phyloP scores from a whole-genome alignment of 805 yeast genomes.

The Isabelozyma pseudorhagii region DNA sequence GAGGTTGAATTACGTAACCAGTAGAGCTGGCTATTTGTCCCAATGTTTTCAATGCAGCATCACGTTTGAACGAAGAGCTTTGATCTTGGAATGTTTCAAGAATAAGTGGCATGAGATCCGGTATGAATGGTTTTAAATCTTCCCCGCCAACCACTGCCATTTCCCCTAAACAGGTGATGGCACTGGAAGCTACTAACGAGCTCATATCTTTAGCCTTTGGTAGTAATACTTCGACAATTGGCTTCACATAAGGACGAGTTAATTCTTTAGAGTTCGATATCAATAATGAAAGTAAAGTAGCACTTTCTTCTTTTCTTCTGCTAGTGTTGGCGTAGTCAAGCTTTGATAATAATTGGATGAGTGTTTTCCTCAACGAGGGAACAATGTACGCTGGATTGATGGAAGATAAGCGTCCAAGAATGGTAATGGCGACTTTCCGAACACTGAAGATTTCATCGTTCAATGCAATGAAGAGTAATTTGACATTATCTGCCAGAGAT shows the following conservation, averaged over 20 bases:
- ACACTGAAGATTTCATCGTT: conserved; percentile 88
- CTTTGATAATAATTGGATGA: conserved; percentile 81
- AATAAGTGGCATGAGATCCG: conserved; percentile 80
- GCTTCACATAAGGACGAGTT: conserved; percentile 87
- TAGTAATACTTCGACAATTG: conserved; percentile 80
- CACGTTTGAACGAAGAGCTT: conserved; percentile 81
- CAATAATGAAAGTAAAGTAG: conserved; percentile 66
- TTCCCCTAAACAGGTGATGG: conserved; percentile 86
- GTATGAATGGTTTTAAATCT: conserved; percentile 68
- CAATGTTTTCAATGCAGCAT: conserved; percentile 81
- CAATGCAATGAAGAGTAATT: conserved; percentile 79
- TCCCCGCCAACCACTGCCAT: conserved; percentile 86
- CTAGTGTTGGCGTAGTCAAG: conserved; percentile 78
- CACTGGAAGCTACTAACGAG: conserved; percentile 81
- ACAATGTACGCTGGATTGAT: conserved; percentile 95
- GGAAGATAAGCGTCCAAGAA: conserved; percentile 79
- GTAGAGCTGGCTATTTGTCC: conserved; percentile 89
- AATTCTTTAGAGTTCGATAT: conserved; percentile 76
- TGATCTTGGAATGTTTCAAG: conserved; percentile 90
- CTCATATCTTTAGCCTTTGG: conserved; percentile 72
- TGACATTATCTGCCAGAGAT: conserved; percentile 89
- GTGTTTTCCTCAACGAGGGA: conserved; percentile 83
- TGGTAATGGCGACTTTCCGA: conserved; percentile 69
- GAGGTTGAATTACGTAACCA: conserved; percentile 93
- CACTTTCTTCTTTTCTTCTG: conserved; percentile 80